These are phyloP conservation scores for Fusarium proliferatum DNA, from an alignment of 2,329 filamentous ascomycete species.

Conservation along the genomic window DNA sequence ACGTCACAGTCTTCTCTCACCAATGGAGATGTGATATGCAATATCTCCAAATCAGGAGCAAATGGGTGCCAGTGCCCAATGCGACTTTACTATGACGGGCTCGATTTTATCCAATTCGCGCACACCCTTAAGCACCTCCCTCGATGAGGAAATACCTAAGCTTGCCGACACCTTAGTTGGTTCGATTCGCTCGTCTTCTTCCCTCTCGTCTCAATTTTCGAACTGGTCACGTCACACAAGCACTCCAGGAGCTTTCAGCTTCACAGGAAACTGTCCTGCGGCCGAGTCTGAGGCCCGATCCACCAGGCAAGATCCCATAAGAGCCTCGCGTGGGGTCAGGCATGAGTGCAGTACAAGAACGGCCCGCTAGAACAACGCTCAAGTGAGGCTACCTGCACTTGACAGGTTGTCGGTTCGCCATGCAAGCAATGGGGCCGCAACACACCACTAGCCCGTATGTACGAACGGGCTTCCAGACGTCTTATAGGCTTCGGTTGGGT, in stretches of 20 bases:
- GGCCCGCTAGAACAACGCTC: slow-evolving; percentile 19
- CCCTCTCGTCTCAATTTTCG: slow-evolving; percentile 25
- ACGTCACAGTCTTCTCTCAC: slow-evolving; percentile 15
- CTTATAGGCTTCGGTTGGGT: slow-evolving; percentile 16
- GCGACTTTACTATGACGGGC: slow-evolving; percentile 16
- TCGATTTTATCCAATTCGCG: slow-evolving; percentile 20
- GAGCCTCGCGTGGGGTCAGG: slow-evolving; percentile 44
- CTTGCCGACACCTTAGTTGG: slow-evolving; percentile 10
- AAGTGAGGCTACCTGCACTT: slow-evolving; percentile 43
- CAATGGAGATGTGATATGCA: slow-evolving; percentile 16
- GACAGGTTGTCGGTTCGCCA: slow-evolving; percentile 46
- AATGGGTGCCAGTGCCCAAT: slow-evolving; percentile 28
- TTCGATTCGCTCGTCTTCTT: slow-evolving; percentile 13
- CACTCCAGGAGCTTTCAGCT: slow-evolving; percentile 16
- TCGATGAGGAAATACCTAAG: slow-evolving; percentile 27
- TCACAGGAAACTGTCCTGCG: slow-evolving; percentile 29
- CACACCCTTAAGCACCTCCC: slow-evolving; percentile 29
- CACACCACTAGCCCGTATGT: slow-evolving; percentile 27
- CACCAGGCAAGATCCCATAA: slow-evolving; percentile 27
- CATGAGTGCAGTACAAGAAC: slow-evolving; percentile 44
- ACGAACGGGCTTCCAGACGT: slow-evolving; percentile 31
- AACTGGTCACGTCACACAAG: slow-evolving; percentile 32
- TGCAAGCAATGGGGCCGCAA: slow-evolving; percentile 45
- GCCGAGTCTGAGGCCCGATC: slow-evolving; percentile 33
- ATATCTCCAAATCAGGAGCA: background rate